Percentiles rank a stretch among this genome's conserved stretches.
Conservation (phyloP, 129 eudicot species). For the Apium graveolens region DNA sequence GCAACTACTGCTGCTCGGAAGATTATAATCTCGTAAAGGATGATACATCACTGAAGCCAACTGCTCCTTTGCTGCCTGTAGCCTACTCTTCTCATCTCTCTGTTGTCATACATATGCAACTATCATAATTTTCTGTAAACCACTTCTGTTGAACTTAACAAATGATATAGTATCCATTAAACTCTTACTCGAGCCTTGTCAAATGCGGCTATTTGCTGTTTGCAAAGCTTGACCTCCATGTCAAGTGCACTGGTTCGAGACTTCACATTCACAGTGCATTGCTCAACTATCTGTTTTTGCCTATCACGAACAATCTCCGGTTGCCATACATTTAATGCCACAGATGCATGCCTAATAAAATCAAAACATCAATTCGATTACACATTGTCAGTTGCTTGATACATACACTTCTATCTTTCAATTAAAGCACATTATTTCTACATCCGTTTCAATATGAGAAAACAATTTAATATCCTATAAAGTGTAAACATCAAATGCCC, state of each 20-base stretch:
- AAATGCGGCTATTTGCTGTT: slow-evolving; percentile 52
- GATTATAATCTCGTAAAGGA: slow-evolving; percentile 42
- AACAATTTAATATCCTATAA: background rate
- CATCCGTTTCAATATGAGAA: background rate
- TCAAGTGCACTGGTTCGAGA: slow-evolving; percentile 53
- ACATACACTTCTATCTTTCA: no score
- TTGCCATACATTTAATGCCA: slow-evolving; percentile 91
- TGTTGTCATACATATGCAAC: slow-evolving; percentile 18
- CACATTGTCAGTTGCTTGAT: background rate
- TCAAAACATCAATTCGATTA: slow-evolving; percentile 1
- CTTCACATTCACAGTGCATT: slow-evolving; percentile 60
- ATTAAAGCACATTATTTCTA: background rate
- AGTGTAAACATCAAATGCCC: background rate
- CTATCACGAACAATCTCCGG: slow-evolving; percentile 70
- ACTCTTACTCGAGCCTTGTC: slow-evolving; percentile 49
- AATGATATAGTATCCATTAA: background rate
- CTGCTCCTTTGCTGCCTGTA: slow-evolving; percentile 45
- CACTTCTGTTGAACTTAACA: background rate
- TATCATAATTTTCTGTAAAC: background rate
- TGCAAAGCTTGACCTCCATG: slow-evolving; percentile 92
- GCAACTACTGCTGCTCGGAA: slow-evolving; percentile 15
- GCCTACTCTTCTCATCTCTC: slow-evolving; percentile 53
- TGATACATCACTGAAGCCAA: slow-evolving; percentile 51
- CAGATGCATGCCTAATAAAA: slow-evolving; percentile 59
- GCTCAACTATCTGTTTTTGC: slow-evolving; percentile 69